Base-by-base conservation (phyloP, 345 rosid species). In the Lenwebbia sp. region DNA sequence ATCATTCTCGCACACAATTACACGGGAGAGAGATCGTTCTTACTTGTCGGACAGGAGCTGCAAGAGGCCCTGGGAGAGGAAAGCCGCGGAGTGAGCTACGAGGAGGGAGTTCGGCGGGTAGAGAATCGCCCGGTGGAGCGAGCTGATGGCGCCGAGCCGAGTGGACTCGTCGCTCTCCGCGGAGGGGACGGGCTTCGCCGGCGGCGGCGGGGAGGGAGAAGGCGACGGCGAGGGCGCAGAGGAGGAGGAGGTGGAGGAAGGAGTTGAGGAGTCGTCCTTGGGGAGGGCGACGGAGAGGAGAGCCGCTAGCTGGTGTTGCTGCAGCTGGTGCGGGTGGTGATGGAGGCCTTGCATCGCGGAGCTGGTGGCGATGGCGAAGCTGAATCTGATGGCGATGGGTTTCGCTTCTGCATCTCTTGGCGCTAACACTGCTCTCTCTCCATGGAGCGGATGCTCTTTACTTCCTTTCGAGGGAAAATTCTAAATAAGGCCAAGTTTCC, bases 41-140 rank as follows among this genome's bases (percentile, higher is more conserved):
- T 91, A 95, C 99, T 95, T 95, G 89, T 95, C 98, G 7, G 94
- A 85, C 82, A 94, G 93, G 86, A 96, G 98, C 82, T 95, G 92
- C 83, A 94, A 94, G 90, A 96, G 91, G 55, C 97, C 99, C 89
- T 94, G 95, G 53, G 94, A 89, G 83, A 95, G 96, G 87, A 91
- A 95, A 70, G 98, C 88, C 83, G 98, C 98, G 83, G 98, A 95
- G 92, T 95, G 98, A n/a, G 93, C 86, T 26, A 96, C 92, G 84
- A 95, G 94, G 88, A 96, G 90, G 22, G 96, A 95, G 92, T 95
- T 95, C 11, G 94, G 99, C 86, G 95, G 96, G 87, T 90, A 95
- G 60, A 93, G 90, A 86, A 96, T 91, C 60, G 98, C 96, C 84
- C 98, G 94, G 88, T 94, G 98, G 84, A 96, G 98, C 26, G 98